phyloP scores from a whole-genome alignment of 331 rosid species.

The Rosa hybrid region DNA sequence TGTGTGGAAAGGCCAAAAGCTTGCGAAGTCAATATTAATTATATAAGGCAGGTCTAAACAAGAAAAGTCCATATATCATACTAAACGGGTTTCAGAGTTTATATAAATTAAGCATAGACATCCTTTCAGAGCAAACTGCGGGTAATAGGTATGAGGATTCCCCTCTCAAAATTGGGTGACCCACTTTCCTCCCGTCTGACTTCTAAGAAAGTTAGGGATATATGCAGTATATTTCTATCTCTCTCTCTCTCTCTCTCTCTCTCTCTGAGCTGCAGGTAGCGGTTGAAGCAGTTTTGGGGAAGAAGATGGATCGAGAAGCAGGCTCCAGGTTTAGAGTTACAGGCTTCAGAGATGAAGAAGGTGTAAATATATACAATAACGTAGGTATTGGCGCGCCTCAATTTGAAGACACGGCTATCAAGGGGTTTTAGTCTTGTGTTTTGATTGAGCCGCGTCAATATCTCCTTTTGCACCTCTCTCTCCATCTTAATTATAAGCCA shows the following conservation, averaged over 20 bases:
- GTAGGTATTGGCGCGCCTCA: constrained; percentile 86
- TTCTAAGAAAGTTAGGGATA: background rate
- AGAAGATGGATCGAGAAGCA: constrained; percentile 6
- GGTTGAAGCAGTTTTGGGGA: constrained; percentile 18
- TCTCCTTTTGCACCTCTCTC: constrained; percentile 55
- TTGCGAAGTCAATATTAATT: background rate
- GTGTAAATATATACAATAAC: constrained; percentile 15
- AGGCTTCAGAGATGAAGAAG: constrained; percentile 13
- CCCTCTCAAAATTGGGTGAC: background rate
- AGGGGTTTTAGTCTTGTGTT: constrained; percentile 39
- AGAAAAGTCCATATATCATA: background rate
- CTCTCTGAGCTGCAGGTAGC: background rate
- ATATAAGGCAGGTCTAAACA: background rate
- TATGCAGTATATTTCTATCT: background rate
- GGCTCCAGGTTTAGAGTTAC: background rate
- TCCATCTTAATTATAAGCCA: background rate
- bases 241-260: constrained; percentile 10
- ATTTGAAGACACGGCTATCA: constrained; percentile 63
- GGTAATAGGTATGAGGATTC: background rate
- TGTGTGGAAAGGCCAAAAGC: constrained; percentile 21
- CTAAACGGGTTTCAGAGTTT: background rate
- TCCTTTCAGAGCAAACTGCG: background rate
- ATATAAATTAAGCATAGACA: background rate
- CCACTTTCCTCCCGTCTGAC: constrained; percentile 2
- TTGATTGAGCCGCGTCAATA: constrained; percentile 97